These are phyloP conservation scores for Xylaria nigripes DNA, from an alignment of 495 filamentous ascomycete species.

Conservation along the genomic window DNA sequence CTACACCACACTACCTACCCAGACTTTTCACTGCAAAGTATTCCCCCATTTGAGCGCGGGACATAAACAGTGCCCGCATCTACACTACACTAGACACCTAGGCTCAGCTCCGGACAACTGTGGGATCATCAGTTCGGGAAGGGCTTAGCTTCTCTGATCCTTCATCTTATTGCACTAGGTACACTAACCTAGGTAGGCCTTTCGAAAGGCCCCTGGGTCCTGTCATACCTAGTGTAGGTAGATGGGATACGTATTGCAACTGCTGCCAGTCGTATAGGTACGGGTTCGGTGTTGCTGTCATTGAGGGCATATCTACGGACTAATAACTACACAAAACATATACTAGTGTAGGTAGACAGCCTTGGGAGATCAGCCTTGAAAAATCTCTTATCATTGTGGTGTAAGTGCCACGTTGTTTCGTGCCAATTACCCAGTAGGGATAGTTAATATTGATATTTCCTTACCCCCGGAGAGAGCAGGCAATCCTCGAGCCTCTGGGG, in stretches of 20 bases:
- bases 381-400: conserved; percentile 6
- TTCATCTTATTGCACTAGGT: conserved; percentile 7
- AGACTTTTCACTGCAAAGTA: neutral
- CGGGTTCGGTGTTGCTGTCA: too few relatives aligned
- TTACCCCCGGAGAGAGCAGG: neutral
- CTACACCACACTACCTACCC: neutral
- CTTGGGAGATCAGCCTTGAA: conserved; percentile 12
- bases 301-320: neutral
- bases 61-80: conserved; percentile 6
- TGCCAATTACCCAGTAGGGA: conserved; percentile 4
- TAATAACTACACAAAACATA: too few relatives aligned
- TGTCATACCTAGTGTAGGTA: neutral
- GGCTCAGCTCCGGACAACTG: conserved; percentile 11
- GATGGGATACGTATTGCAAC: neutral
- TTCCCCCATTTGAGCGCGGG: conserved; percentile 1
- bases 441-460: conserved; percentile 1
- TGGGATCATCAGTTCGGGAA: conserved; percentile 9
- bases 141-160: conserved; percentile 12
- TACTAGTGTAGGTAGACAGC: conserved; percentile 1
- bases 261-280: too few relatives aligned
- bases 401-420: conserved; percentile 11
- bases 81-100: neutral
- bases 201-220: conserved; percentile 1
- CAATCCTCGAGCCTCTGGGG: neutral
- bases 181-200: neutral